Evolutionary conservation across 768 basidiomycete genomes (phyloP).

Genomic region (Boletus rubescentipes): DNA sequence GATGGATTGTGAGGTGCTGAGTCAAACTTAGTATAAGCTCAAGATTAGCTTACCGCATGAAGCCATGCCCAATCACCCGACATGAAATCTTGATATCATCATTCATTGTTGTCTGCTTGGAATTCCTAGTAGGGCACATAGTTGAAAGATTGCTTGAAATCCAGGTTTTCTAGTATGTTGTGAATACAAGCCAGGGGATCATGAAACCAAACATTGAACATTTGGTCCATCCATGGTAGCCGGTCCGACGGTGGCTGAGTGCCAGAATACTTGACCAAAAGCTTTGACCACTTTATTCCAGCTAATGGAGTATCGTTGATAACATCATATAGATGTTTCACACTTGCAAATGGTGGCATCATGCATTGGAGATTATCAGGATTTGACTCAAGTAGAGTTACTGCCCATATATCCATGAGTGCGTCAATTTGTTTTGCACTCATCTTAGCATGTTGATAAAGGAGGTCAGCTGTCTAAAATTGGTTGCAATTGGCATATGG

Average conservation of each 20-base stretch:
- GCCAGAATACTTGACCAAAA: constrained; percentile 28
- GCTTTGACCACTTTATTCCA: constrained; percentile 36
- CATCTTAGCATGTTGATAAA: constrained; percentile 21
- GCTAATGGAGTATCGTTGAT: constrained; percentile 39
- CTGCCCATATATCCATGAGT: constrained; percentile 22
- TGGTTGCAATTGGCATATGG: constrained; percentile 12
- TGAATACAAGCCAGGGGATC: constrained; percentile 10
- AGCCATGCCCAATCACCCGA: constrained; percentile 16
- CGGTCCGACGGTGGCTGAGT: not conserved
- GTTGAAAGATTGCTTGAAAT: constrained; percentile 22
- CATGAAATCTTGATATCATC: constrained; percentile 9
- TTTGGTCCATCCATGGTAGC: constrained; percentile 25
- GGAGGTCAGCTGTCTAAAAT: constrained; percentile 24
- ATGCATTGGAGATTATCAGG: not conserved
- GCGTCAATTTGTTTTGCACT: constrained; percentile 19
- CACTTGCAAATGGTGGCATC: not conserved
- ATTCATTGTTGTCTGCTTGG: not conserved
- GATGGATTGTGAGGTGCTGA: no score
- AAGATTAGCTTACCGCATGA: not conserved
- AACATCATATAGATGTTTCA: not conserved
- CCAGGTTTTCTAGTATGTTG: constrained; percentile 21
- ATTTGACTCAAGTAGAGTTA: not conserved
- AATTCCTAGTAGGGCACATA: constrained; percentile 14
- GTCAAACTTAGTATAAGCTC: not conserved
- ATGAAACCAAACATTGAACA: constrained; percentile 31